A percentile compares a stretch with the other conserved stretches of the same genome.
phyloP scores from a whole-genome alignment of 2,329 filamentous ascomycete species.

The Diatrype stigma region DNA sequence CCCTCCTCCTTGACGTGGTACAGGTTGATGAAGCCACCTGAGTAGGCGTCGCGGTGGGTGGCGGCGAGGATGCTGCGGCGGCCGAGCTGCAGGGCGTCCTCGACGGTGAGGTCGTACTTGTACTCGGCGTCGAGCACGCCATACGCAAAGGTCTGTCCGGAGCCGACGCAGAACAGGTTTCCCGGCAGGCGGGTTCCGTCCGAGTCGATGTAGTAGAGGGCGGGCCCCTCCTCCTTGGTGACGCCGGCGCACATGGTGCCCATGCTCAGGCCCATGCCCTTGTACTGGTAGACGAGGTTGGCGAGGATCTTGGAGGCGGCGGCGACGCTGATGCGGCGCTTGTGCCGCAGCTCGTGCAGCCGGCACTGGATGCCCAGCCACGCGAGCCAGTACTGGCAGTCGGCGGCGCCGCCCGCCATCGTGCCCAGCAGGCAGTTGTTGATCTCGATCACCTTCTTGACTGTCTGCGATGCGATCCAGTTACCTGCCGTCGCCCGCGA shows the following conservation, averaged over 20 bases:
- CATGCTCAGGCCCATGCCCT: conserved; percentile 98
- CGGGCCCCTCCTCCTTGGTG: conserved; percentile 89
- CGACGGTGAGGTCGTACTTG: conserved; percentile 77
- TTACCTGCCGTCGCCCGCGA: conserved; percentile 95
- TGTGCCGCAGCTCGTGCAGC: conserved; percentile 97
- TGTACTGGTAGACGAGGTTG: conserved; percentile 97
- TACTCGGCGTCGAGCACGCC: conserved; percentile 97
- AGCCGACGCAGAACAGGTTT: conserved; percentile 97
- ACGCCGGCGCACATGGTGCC: conserved; percentile 99
- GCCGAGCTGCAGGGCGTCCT: conserved; percentile 88
- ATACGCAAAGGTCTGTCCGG: conserved; percentile 97
- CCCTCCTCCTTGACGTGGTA: conserved; percentile 99
- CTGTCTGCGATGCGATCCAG: conserved; percentile 99
- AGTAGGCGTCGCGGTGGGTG: conserved; percentile 97
- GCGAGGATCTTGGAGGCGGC: conserved; percentile 97
- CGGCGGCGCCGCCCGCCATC: conserved; percentile 97
- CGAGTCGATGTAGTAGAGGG: conserved; percentile 98
- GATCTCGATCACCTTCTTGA: conserved; percentile 99
- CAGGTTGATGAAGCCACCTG: conserved; percentile 95
- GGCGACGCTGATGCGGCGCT: conserved; percentile 95
- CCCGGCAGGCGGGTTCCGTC: conserved; percentile 90
- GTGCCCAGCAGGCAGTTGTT: conserved; percentile 91
- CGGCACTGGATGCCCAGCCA: conserved; percentile 99
- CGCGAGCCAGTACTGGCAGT: conserved; percentile 99
- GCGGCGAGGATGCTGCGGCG: conserved; percentile 90